Evolutionary conservation across 495 filamentous ascomycete species (phyloP).

Genomic region (Penicillium salamii): DNA sequence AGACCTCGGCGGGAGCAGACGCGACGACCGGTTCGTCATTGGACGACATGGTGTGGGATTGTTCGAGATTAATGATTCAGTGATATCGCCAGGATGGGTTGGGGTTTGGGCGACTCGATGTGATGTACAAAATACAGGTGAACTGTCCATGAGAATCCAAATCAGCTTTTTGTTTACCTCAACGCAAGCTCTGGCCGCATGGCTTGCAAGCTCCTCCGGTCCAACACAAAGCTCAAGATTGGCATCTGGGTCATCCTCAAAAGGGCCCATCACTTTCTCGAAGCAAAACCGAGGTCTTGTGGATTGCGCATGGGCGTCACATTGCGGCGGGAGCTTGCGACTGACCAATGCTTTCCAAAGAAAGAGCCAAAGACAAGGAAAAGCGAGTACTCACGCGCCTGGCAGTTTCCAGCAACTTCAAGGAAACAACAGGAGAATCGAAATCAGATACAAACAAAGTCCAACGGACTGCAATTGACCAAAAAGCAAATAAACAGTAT

Average conservation of each 20-base stretch:
- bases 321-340: neutral
- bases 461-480: conserved; percentile 5
- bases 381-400: conserved; percentile 21
- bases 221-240: neutral
- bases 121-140: neutral
- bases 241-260: neutral
- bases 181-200: neutral
- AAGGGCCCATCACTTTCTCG: neutral
- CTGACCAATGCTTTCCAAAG: conserved; percentile 7
- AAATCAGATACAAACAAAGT: neutral
- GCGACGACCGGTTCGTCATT: conserved; percentile 33
- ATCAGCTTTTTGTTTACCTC: neutral
- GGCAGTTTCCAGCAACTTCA: conserved; percentile 17
- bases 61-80: conserved; percentile 7
- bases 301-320: neutral
- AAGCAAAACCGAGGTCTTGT: neutral
- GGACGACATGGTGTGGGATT: conserved; percentile 32
- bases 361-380: conserved; percentile 5
- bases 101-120: neutral
- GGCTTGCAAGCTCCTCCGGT: neutral
- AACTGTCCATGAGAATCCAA: neutral
- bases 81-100: neutral
- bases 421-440: conserved; percentile 5
- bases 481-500: conserved; percentile 9
- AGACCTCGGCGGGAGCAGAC: conserved; percentile 17